Base-by-base conservation (phyloP, 441 rosid genomes). In the Omphalea diandra region DNA sequence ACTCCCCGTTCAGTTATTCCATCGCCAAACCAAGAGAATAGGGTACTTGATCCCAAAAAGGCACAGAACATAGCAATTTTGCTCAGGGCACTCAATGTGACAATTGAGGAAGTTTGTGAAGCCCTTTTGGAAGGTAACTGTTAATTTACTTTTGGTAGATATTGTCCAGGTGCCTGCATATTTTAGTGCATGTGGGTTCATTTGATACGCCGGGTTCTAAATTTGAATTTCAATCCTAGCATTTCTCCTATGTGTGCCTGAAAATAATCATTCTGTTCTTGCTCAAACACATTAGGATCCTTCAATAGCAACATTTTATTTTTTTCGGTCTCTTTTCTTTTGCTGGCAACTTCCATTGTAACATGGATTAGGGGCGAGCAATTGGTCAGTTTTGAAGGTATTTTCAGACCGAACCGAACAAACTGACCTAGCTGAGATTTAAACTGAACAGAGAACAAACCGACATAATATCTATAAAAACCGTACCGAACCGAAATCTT, bases 81-180 rank as follows among this genome's bases (percentile, higher is more conserved):
- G 82, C 85, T 94, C 20, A 83, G 91, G 27, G 98, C 99, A 7
- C 81, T 91, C 68, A 86, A 92, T 68, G 98, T 94, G 69, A 94
- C 99, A 38, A 77, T 84, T 11, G 99, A 94, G 83, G 98, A 94
- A 86, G 98, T 94, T 67, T 90, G 97, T 67, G 98, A 94, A 40
- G 98, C 91, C 38, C 98, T 94, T 69, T 73, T 90, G 54, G 99
- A 94, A 89, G 99, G 98, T 94, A 85, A 68, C 8, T 27, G 49
- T 69, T 64, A 18, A 52, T 71, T 47, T 26, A n/a, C 31, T 35
- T 41, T 43, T 59, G 69, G 43, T 47, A 64, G 26, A n/a, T 58
- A 46, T 56, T 20, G 22, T 63, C 33, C 29, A 7, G 50, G 20
- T 40, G 44, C 31, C 49, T 57, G 17, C 58, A 10, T 29, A 18